Conservation (phyloP, 176 grass and related monocot genomes). For the Avena atlantica region DNA sequence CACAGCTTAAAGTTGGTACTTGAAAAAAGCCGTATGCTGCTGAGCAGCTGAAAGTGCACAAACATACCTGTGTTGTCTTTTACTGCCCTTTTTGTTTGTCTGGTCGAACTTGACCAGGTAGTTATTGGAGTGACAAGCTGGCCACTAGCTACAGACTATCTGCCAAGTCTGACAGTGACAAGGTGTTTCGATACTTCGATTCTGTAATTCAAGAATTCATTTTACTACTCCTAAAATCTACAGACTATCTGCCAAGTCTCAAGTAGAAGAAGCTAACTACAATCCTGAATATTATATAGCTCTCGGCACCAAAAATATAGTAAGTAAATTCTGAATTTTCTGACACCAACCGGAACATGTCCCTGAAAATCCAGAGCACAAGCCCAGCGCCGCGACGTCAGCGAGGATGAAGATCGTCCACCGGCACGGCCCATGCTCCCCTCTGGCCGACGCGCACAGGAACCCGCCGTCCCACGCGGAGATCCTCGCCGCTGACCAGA, state of each 20-base stretch:
- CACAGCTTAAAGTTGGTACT: background rate
- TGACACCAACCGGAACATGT: conserved; percentile 1
- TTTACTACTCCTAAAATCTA: conserved; percentile 15
- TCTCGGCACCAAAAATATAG: no score
- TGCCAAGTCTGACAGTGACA: conserved; percentile 34
- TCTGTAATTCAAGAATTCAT: background rate
- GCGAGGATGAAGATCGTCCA: conserved; percentile 58
- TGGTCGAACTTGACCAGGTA: conserved; percentile 1
- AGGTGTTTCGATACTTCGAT: background rate
- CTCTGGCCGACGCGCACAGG: conserved; percentile 32
- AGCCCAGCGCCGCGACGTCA: background rate
- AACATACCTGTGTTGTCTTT: background rate
- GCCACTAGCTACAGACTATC: background rate
- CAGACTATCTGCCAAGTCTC: background rate
- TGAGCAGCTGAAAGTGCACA: background rate
- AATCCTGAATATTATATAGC: background rate
- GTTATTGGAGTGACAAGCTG: background rate
- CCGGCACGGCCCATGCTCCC: conserved; percentile 75
- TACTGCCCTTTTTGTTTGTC: background rate
- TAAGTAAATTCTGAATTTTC: background rate
- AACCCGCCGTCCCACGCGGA: conserved; percentile 46
- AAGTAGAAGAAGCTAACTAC: background rate
- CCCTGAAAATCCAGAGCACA: conserved; percentile 45
- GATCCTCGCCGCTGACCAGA: conserved; percentile 71
- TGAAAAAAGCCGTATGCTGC: background rate